Conservation (phyloP, 148 eudicot genomes). For the Salicornia ramosissima region DNA sequence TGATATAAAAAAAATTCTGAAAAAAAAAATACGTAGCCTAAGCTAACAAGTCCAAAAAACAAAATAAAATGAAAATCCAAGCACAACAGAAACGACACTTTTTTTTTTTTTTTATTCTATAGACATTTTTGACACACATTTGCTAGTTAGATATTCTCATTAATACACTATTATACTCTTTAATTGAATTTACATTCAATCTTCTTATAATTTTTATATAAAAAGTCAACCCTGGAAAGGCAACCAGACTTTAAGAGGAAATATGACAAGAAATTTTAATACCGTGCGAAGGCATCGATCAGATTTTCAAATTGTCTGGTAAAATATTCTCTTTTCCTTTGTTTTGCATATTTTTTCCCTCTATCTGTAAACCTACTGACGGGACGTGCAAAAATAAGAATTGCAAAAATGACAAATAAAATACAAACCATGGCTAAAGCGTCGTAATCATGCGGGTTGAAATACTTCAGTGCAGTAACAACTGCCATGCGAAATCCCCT, state of each 20-base stretch:
- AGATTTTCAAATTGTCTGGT: no score
- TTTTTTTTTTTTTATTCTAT: no score
- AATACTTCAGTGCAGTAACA: slow-evolving; percentile 84
- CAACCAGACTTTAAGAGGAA: no score
- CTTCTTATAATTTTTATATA: neutral
- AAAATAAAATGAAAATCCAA: neutral
- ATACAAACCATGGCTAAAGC: slow-evolving; percentile 88
- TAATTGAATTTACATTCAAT: neutral
- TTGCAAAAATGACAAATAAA: slow-evolving; percentile 5
- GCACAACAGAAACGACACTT: neutral
- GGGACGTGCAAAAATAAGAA: neutral
- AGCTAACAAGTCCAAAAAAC: neutral
- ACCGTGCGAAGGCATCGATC: no score
- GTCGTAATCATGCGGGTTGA: slow-evolving; percentile 80
- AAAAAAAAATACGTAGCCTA: no score
- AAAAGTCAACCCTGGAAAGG: neutral
- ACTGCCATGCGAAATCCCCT: slow-evolving; percentile 98
- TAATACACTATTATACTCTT: neutral
- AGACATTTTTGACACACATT: neutral
- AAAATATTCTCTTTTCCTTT: neutral
- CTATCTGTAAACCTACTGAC: neutral
- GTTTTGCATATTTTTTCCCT: neutral
- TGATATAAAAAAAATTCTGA: neutral
- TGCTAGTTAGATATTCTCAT: neutral
- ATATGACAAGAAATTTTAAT: no score